Conservation (phyloP, 352 stramenopile genomes). For the Thalassiosira ordinaria region DNA sequence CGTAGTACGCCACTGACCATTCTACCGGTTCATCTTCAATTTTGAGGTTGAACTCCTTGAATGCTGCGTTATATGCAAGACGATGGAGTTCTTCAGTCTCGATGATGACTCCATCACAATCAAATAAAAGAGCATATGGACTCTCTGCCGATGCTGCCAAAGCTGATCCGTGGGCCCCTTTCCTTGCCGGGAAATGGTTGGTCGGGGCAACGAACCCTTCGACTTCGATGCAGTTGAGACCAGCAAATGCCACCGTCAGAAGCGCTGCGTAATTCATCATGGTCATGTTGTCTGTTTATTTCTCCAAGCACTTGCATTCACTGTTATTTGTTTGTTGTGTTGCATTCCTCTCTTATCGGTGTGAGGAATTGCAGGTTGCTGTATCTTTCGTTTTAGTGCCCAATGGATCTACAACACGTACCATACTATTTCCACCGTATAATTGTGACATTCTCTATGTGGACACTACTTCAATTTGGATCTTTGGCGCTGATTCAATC, state of each 20-base stretch:
- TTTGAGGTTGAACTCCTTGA: constrained; percentile 77
- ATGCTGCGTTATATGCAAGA: constrained; percentile 88
- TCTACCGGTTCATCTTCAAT: constrained; percentile 74
- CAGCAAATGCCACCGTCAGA: constrained; percentile 3
- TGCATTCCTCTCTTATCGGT: no score
- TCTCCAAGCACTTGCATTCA: no score
- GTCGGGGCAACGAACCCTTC: constrained; percentile 4
- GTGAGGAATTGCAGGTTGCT: no score
- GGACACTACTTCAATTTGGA: neutral
- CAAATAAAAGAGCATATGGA: constrained; percentile 79
- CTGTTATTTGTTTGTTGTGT: neutral
- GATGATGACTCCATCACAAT: constrained; percentile 86
- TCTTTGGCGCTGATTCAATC: no score
- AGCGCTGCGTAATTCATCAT: constrained; percentile 14
- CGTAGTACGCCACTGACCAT: constrained; percentile 88
- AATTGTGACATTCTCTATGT: no score
- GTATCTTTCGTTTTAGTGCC: neutral
- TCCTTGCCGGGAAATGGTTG: neutral
- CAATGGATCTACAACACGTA: neutral
- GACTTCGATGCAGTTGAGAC: neutral
- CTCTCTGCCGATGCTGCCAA: constrained; percentile 18
- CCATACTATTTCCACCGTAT: neutral
- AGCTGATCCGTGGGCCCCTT: neutral
- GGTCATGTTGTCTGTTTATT: no score
- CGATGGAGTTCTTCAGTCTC: constrained; percentile 89